These are phyloP conservation scores for Ophiostoma populinum DNA, from an alignment of 2,329 filamentous ascomycete genomes.

Conservation along the genomic window DNA sequence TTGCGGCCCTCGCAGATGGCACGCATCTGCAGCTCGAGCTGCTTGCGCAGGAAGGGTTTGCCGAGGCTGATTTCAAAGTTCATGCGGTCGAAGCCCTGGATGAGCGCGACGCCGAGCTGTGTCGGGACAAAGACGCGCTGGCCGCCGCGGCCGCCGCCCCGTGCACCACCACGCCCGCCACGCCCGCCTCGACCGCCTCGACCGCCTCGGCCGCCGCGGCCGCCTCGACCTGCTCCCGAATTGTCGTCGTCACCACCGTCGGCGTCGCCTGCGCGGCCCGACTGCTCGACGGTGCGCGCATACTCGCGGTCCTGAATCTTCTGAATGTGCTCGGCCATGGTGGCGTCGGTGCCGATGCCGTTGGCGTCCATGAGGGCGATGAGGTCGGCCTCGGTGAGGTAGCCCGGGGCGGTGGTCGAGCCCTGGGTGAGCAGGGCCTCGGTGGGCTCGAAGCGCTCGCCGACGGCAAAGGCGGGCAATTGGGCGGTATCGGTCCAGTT, in stretches of 20 bases:
- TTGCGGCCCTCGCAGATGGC: conserved; percentile 81
- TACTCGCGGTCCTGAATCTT: conserved; percentile 89
- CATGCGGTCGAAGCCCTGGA: conserved; percentile 89
- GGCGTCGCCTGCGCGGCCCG: conserved; percentile 14
- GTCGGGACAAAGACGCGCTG: conserved; percentile 87
- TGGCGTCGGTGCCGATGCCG: conserved; percentile 94
- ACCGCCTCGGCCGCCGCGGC: conserved; percentile 25
- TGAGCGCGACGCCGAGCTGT: conserved; percentile 74
- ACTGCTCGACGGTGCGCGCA: conserved; percentile 41
- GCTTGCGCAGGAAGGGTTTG: conserved; percentile 90
- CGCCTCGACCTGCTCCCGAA: too few relatives aligned
- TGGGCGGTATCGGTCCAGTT: conserved; percentile 83
- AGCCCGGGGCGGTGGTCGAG: conserved; percentile 70
- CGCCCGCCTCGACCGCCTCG: conserved; percentile 21
- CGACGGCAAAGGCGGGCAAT: conserved; percentile 60
- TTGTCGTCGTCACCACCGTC: conserved; percentile 23
- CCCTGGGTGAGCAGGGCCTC: conserved; percentile 83
- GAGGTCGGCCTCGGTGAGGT: conserved; percentile 86
- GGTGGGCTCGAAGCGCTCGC: conserved; percentile 71
- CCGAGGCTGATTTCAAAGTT: conserved; percentile 82
- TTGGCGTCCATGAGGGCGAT: conserved; percentile 97
- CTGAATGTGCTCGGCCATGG: conserved; percentile 96
- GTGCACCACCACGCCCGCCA: conserved; percentile 20
- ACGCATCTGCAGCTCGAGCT: conserved; percentile 96
- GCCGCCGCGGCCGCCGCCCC: conserved; percentile 27